These are phyloP conservation scores for Anthostomella pinea DNA, from an alignment of 2,329 filamentous ascomycete genomes.

Conservation along the genomic window DNA sequence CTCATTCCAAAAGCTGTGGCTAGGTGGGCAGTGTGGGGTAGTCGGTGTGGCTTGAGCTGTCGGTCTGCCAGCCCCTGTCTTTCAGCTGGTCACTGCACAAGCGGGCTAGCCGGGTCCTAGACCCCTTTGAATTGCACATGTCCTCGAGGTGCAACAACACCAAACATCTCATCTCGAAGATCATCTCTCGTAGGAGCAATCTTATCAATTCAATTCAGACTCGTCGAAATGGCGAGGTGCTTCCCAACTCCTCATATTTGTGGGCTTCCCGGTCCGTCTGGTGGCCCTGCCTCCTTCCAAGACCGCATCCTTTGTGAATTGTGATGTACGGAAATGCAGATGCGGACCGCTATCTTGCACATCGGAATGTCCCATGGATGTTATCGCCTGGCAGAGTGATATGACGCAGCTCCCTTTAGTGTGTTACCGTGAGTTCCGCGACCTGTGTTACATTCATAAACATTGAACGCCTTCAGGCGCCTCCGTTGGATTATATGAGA, in stretches of 20 bases:
- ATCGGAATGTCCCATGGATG: constrained; percentile 30
- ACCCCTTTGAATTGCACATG: too few species aligned
- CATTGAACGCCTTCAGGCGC: constrained; percentile 14
- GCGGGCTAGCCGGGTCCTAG: too few species aligned
- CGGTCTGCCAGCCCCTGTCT: too few species aligned
- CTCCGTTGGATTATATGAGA: constrained; percentile 1
- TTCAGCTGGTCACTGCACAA: too few species aligned
- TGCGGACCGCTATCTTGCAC: constrained; percentile 30
- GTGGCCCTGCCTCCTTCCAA: constrained; percentile 1
- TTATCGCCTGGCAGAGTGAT: constrained; percentile 22
- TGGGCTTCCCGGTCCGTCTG: not conserved
- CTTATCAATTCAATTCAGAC: too few species aligned
- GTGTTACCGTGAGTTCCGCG: constrained; percentile 15
- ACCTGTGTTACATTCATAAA: constrained; percentile 26
- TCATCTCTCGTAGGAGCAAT: too few species aligned
- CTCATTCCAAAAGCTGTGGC: too few species aligned
- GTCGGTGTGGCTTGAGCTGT: too few species aligned
- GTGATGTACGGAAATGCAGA: constrained; percentile 24
- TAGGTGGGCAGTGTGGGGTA: too few species aligned
- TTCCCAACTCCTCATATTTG: constrained; percentile 4
- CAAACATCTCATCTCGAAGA: too few species aligned
- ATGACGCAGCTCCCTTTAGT: constrained; percentile 24
- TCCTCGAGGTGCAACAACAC: too few species aligned
- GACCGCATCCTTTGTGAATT: constrained; percentile 3
- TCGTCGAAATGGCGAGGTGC: too few species aligned